Evolutionary conservation across 2,329 filamentous ascomycete species (phyloP), one percentile per base, ranked within the genome.

Genomic region (Rhynchosporium agropyri): DNA sequence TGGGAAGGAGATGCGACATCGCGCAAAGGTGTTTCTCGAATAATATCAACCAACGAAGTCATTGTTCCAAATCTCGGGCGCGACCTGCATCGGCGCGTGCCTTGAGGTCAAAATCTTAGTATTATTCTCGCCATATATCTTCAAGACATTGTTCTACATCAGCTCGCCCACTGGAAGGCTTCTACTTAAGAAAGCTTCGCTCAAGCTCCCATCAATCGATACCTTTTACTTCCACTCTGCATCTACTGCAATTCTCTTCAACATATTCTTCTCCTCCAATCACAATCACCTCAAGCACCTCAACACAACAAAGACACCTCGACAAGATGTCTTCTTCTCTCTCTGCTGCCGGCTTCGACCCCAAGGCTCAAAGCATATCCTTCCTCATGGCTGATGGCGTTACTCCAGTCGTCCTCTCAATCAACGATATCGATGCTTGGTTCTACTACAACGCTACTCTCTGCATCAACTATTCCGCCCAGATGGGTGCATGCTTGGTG

Each of bases 401-500:
- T 28, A 75, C 73, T 0, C 68, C 75, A 1, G 72, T 83, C 65
- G 67, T 72, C 0, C 70, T 81, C 45, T 68, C 73, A 49, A 74
- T 87, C 63, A 53, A 66, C 8, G 72, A 75, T 3, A 63, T 88
- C 45, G 75, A 85, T 67, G 60, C 65, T 3, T 79, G 79, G 56
- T 74, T 80, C 60, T 74, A 77, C 63, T 82, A 83, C 71, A 79
- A 78, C 63, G 74, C 79, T 62, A 76, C 76, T 8, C 72, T 80
- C 42, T 79, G 76, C 70, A 83, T 88, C 79, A 83, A 83, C 71
- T 87, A 82, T 70, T 83, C 80, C 40, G 74, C 79, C 38, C 86
- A 89, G 71, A 76, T 88, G 55, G 88, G 88, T 49, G 82, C 85
- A 31, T 83, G 82, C 3, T 62, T 83, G 28, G 73, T 86, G 49